These are phyloP conservation scores for Pichia cephalocereana DNA, from an alignment of 805 yeast species.

Conservation along the genomic window DNA sequence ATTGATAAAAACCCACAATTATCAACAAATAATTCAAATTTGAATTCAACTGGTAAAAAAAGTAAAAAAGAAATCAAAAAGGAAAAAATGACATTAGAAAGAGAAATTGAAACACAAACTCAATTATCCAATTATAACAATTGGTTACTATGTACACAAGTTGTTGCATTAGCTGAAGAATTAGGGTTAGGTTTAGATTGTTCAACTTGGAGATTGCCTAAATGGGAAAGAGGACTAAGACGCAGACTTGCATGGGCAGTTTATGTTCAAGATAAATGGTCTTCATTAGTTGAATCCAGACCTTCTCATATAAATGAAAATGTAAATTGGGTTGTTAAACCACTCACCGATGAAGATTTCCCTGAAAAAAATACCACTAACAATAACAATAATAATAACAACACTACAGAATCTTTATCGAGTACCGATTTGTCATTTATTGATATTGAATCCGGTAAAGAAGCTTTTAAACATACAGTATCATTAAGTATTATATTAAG, in stretches of 20 bases:
- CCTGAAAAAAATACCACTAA: conserved; percentile 50
- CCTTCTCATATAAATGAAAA: conserved; percentile 73
- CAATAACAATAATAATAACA: neutral
- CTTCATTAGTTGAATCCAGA: conserved; percentile 67
- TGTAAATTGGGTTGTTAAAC: conserved; percentile 70
- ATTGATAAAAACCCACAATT: neutral
- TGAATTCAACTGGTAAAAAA: neutral
- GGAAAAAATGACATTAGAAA: neutral
- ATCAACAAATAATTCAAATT: too few relatives aligned
- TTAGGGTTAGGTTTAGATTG: conserved; percentile 89
- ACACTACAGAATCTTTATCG: conserved; percentile 1
- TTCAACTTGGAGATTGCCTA: conserved; percentile 82
- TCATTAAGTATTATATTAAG: conserved; percentile 59
- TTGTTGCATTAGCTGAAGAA: conserved; percentile 83
- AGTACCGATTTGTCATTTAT: conserved; percentile 11
- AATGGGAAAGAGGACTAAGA: conserved; percentile 89
- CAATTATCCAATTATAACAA: conserved; percentile 41
- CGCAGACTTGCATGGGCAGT: conserved; percentile 94
- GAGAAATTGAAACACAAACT: conserved; percentile 1
- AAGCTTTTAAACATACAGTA: conserved; percentile 58
- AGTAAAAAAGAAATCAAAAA: neutral
- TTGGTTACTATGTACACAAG: conserved; percentile 81
- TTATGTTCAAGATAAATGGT: conserved; percentile 88
- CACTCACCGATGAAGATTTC: conserved; percentile 65
- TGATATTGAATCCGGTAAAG: conserved; percentile 63